A percentile compares a stretch with the other conserved stretches of the same genome.
Evolutionary conservation across 2,329 filamentous ascomycete genomes (phyloP).

Genomic region (Fusarium sp.): DNA sequence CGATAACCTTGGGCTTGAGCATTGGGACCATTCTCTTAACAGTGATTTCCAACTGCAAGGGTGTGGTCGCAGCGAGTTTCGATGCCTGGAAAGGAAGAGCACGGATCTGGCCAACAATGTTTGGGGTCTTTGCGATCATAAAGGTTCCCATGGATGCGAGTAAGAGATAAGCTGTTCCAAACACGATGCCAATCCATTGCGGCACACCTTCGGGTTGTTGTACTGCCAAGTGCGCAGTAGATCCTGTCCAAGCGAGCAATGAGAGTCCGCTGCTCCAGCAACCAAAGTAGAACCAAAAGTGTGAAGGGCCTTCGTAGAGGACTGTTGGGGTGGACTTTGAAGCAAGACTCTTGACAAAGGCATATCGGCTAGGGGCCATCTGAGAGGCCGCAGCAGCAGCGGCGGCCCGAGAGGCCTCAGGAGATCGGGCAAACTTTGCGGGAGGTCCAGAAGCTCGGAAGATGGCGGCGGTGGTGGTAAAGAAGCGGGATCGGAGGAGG

Average conservation of each 20-base stretch:
- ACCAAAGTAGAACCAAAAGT: conserved; percentile 72
- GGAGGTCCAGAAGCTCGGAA: conserved; percentile 37
- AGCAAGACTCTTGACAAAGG: conserved; percentile 69
- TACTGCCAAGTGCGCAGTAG: conserved; percentile 53
- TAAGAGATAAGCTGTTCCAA: conserved; percentile 68
- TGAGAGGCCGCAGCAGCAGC: conserved; percentile 29
- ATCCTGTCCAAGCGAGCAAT: conserved; percentile 53
- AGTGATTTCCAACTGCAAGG: conserved; percentile 66
- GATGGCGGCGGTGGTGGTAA: conserved; percentile 47
- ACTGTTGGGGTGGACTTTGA: conserved; percentile 67
- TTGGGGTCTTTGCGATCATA: conserved; percentile 69
- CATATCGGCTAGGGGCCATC: conserved; percentile 53
- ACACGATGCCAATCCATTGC: conserved; percentile 69
- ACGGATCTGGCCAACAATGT: conserved; percentile 70
- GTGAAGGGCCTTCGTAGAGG: conserved; percentile 75
- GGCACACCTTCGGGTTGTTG: conserved; percentile 63
- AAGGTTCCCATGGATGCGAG: conserved; percentile 72
- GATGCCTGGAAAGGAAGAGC: conserved; percentile 60
- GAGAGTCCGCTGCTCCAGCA: conserved; percentile 68
- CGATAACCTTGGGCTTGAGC: conserved; percentile 59
- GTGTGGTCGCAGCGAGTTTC: conserved; percentile 30
- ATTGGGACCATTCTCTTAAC: conserved; percentile 65
- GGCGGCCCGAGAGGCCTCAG: conserved; percentile 21
- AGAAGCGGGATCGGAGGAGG: conserved; percentile 47
- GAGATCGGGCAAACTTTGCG: conserved; percentile 34